Evolutionary conservation across 2,329 filamentous ascomycete species (phyloP), one percentile per base, ranked within the genome.

Genomic region (Dactylonectria macrodidyma): DNA sequence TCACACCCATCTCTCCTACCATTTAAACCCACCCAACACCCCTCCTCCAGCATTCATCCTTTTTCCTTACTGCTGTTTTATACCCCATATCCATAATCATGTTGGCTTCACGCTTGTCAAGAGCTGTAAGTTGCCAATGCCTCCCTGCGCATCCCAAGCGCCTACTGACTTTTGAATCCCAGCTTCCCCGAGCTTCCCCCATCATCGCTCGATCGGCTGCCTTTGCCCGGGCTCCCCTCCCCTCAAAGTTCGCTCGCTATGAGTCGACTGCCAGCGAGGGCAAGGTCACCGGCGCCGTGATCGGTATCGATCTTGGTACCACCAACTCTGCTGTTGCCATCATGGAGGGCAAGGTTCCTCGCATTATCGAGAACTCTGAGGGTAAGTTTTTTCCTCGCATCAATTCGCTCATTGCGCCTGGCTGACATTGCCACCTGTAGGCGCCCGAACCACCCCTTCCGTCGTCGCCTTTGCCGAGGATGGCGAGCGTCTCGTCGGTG

Each of bases 351-450:
- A 97, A 97, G 88, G 85, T 89, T 65, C 94, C 95, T 77, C 94
- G 92, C 85, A 98, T 98, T 82, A 98, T 98, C 82, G 95, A 98
- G 86, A 98, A 98, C 90, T 88, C 95, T 33, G 95, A 98, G 88
- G 95, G 94, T 95, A 86, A 78, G 71, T 12, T 36, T 47, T 47
- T 50, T 59, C 34, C 16, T 9, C 16, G 41, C 14, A 62, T 36
- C 67, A 69, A 71, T 68, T 65, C 61, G 38, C 46, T 59, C 52
- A 59, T 4, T 9, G 52, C 50, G 22, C 19, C 14, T 54, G 5
- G 19, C 60, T 74, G 44, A 76, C 46, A 46, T 55, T 41, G 24
- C 11, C 44, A 44, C 44, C 16, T n/a, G 19, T 19, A 80, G 78
- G 79, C 79, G 80, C 80, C 68, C 80, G 80, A 71, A 82, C 80